Conservation (phyloP, 495 filamentous ascomycete genomes). For the Penicillium bovifimosum region DNA sequence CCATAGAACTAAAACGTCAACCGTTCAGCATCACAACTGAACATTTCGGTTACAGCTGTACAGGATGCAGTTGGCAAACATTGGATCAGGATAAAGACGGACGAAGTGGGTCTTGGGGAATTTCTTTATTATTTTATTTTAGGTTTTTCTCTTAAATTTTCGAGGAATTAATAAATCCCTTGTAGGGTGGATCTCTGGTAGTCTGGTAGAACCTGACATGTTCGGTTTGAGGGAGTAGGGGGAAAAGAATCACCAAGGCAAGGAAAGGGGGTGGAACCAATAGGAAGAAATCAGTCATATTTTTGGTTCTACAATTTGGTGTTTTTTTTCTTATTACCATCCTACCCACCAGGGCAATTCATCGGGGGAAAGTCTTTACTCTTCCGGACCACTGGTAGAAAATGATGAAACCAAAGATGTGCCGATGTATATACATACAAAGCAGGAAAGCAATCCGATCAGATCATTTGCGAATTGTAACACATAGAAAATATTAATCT, state of each 20-base stretch:
- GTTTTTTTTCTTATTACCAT: background rate
- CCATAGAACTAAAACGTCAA: slow-evolving; percentile 35
- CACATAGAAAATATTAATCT: background rate
- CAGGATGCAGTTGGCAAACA: slow-evolving; percentile 41
- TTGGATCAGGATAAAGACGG: slow-evolving; percentile 25
- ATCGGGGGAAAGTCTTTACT: slow-evolving; percentile 6
- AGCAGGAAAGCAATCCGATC: slow-evolving; percentile 13
- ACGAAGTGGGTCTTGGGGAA: slow-evolving; percentile 9
- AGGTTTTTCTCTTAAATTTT: slow-evolving; percentile 7
- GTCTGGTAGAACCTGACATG: slow-evolving; percentile 17
- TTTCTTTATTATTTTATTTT: slow-evolving; percentile 18
- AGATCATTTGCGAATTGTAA: slow-evolving; percentile 7
- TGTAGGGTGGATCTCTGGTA: slow-evolving; percentile 4
- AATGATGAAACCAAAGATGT: background rate
- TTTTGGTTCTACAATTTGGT: background rate
- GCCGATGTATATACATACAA: background rate
- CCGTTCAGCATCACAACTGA: slow-evolving; percentile 28
- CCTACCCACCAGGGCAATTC: background rate
- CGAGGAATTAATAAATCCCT: slow-evolving; percentile 12
- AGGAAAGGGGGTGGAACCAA: slow-evolving; percentile 33
- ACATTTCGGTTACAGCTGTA: slow-evolving; percentile 44
- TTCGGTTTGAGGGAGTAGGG: slow-evolving; percentile 10
- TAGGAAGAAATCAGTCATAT: slow-evolving; percentile 6
- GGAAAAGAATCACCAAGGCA: slow-evolving; percentile 20
- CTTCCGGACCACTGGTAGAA: slow-evolving; percentile 1